Conservation (phyloP, 1,139 yeast genomes). For the Nadsonia starkeyi-henricii region DNA sequence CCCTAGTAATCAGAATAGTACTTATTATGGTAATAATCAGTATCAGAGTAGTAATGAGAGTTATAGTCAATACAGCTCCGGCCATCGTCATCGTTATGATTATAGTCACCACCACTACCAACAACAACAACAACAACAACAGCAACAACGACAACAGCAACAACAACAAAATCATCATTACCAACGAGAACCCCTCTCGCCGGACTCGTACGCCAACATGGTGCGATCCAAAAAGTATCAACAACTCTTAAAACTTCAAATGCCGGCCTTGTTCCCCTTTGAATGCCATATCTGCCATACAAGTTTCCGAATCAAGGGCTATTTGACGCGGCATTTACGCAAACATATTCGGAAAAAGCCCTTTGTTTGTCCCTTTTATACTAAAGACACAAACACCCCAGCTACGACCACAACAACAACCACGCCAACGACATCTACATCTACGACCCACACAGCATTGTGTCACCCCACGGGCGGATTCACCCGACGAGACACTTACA, state of each 20-base stretch:
- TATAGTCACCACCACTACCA: too few species aligned
- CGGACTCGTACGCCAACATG: not conserved
- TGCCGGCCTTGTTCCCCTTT: slow-evolving; percentile 11
- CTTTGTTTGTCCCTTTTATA: slow-evolving; percentile 76
- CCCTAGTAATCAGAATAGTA: too few species aligned
- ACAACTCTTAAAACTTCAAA: not conserved
- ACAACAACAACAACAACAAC: too few species aligned
- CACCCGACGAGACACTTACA: slow-evolving; percentile 80
- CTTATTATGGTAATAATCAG: too few species aligned
- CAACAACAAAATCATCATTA: too few species aligned
- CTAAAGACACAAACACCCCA: slow-evolving; percentile 10
- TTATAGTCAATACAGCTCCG: too few species aligned
- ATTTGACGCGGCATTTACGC: slow-evolving; percentile 81
- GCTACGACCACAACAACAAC: not conserved
- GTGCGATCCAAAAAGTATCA: not conserved
- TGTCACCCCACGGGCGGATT: slow-evolving; percentile 80
- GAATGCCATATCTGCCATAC: slow-evolving; percentile 63
- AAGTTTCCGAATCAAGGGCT: slow-evolving; percentile 71
- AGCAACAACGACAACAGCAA: too few species aligned
- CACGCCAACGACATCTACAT: not conserved
- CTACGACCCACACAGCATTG: slow-evolving; percentile 4
- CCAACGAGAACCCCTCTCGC: not conserved
- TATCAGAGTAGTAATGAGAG: too few species aligned
- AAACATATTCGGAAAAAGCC: slow-evolving; percentile 82
- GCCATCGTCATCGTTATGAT: too few species aligned